These are phyloP conservation scores for Hypomyces perniciosus DNA, from an alignment of 2,329 filamentous ascomycete genomes.

Conservation along the genomic window DNA sequence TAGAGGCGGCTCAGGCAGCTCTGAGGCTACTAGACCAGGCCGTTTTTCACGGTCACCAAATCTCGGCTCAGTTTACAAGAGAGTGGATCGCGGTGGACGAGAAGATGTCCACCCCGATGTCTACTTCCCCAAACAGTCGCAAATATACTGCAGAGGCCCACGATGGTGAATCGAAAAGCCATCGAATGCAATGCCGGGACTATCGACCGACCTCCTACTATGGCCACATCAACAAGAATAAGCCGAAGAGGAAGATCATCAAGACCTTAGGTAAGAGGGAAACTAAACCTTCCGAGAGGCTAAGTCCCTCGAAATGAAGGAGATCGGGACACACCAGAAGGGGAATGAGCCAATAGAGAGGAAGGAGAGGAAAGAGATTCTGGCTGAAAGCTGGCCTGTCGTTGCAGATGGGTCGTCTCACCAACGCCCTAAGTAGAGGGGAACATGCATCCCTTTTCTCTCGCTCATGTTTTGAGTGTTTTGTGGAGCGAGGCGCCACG, in stretches of 20 bases:
- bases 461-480: not conserved
- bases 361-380: too few relatives aligned
- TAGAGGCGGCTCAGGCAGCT: conserved; percentile 18
- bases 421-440: not conserved
- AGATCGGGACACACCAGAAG: too few relatives aligned
- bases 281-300: not conserved
- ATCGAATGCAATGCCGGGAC: conserved; percentile 15
- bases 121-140: not conserved
- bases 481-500: not conserved
- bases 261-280: conserved; percentile 11
- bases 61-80: conserved; percentile 19
- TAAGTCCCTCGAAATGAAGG: too few relatives aligned
- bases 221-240: conserved; percentile 4
- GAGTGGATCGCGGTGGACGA: conserved; percentile 14
- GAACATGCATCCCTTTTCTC: not conserved
- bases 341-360: conserved; percentile 2
- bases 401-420: conserved; percentile 6
- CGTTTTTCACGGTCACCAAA: conserved; percentile 20
- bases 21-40: conserved; percentile 22
- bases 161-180: not conserved
- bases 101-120: not conserved
- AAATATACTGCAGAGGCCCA: not conserved
- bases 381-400: not conserved
- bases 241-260: conserved; percentile 3
- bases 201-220: conserved; percentile 1